Conservation (phyloP, 345 rosid species). For the Isatis tinctoria region DNA sequence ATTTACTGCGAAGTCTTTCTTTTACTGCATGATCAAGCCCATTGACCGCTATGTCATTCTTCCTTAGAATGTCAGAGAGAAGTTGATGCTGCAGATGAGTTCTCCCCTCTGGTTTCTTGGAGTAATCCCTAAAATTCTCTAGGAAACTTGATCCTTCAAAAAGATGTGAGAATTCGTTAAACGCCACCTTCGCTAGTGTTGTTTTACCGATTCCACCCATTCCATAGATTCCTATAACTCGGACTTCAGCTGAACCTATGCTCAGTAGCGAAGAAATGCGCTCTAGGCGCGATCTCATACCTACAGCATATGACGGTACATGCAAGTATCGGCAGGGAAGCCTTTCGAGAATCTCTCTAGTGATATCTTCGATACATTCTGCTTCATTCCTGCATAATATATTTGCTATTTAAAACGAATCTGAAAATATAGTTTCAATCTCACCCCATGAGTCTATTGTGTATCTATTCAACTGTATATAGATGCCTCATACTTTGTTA, state of each 20-base stretch:
- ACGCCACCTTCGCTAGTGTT: constrained; percentile 29
- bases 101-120: no score
- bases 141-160: constrained; percentile 40
- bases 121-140: constrained; percentile 6
- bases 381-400: neutral
- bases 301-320: constrained; percentile 13
- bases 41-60: no score
- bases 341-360: neutral
- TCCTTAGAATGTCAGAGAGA: no score
- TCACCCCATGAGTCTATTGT: no score
- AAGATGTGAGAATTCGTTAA: constrained; percentile 16
- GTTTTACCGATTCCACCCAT: constrained; percentile 4
- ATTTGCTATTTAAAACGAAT: no score
- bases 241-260: neutral
- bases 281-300: constrained; percentile 5
- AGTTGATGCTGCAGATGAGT: no score
- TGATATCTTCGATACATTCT: neutral
- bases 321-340: neutral
- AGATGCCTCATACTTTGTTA: no score
- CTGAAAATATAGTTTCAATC: no score
- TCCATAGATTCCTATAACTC: neutral
- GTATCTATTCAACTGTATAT: no score
- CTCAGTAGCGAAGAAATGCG: neutral
- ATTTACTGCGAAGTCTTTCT: no score
- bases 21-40: no score